Evolutionary conservation across 2,329 filamentous ascomycete species (phyloP), one percentile per base, ranked within the genome.

Genomic region (Paradendryphiella salina): DNA sequence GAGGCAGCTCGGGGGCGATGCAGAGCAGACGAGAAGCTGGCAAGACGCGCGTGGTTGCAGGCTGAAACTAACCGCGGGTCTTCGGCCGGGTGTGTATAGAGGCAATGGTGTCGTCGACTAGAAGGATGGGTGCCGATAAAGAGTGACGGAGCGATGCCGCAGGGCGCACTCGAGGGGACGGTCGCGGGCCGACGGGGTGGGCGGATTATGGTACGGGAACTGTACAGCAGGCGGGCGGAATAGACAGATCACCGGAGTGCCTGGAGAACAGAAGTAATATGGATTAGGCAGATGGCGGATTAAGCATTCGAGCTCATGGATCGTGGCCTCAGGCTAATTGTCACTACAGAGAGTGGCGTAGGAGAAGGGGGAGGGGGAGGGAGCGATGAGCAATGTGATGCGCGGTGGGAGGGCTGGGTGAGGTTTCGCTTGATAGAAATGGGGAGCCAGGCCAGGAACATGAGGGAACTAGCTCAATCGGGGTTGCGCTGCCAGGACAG

Each of bases 221-320:
- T 35, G 47, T 50, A 51, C 62, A 65, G 64, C 60, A 59, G 59
- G 54, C 59, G 57, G 64, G 52, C 54, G 59, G 60, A 73, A 73
- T 73, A 73, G 65, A 73, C 69, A 73, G 64, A 65, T 60, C 64
- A 63, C 63, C 39, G 44, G 47, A 47, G 63, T 57, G 63, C 57
- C 64, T 72, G 70, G 70, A 72, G 69, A 71, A 70, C 43, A 56
- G 57, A 72, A 71, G 61, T 64, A 70, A 68, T 61, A 63, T 40
- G 39, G 69, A 71, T 71, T 72, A 71, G 47, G 60, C 65, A 59
- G 57, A 56, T 57, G 57, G 58, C 58, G 55, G 57, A 65, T 59
- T 65, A 67, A 56, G 59, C 59, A 60, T 57, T 44, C 55, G 63
- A 56, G 64, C 64, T 65, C 66, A 65, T 64, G 32, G 56, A 54